Evolutionary conservation across 169 alveolate species (phyloP), one percentile per base, ranked within the genome.

Genomic region (Theileria sp.): DNA sequence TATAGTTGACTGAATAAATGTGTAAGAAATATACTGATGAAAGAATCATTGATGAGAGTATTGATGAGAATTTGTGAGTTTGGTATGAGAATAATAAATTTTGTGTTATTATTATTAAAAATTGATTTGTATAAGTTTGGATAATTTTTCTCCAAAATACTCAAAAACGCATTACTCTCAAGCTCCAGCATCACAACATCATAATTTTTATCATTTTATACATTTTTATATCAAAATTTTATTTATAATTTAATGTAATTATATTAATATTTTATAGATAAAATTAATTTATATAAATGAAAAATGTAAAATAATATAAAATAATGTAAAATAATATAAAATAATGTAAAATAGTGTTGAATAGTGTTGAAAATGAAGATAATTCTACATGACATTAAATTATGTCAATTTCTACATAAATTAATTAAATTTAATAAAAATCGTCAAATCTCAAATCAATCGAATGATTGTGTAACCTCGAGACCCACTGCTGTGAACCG

Each of bases 21-120:
- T n/a, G n/a, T n/a, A n/a, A n/a, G n/a, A n/a, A 44, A 51, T 79
- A 12, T 65, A 72, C 91, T 87, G 25, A 85, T 72, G 23, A 85
- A 85, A 44, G 44, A 26, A 9, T 68, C 38, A 3, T 71, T 66
- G 9, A 85, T 85, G 26, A 72, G 74, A 9, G 79, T 80, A 26
- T 75, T 75, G 15, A 85, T 61, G 30, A 85, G 80, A 6, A 76
- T 25, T 56, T 85, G 87, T 26, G 91, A 77, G 6, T 62, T 72
- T 0, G 91, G 91, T 8, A 85, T 56, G 64, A 85, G 51, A 2
- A 85, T 51, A 19, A 85, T 71, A 49, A 54, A 10, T 50, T 61
- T 86, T 19, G 10, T 38, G 8, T 72, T 51, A 56, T 66, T 32
- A 30, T 83, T 69, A 32, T 78, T 54, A 44, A 85, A 85, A 15